Evolutionary conservation across 495 filamentous ascomycete genomes (phyloP).

Genomic region (Polyplosphaeria fusca): DNA sequence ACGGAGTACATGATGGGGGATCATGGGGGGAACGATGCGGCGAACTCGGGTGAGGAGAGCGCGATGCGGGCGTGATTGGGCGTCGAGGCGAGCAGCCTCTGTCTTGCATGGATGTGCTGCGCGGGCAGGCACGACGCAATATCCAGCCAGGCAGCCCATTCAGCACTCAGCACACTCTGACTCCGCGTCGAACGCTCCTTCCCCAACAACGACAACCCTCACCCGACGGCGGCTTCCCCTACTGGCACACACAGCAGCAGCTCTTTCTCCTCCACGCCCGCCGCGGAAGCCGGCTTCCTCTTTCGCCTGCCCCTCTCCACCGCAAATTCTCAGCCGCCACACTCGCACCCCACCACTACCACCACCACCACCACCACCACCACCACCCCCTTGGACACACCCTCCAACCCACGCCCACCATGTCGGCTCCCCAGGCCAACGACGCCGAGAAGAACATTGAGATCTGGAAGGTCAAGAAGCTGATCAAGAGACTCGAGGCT

Average conservation of each 20-base stretch:
- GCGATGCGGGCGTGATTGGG: not conserved
- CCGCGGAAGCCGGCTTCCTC: slow-evolving; percentile 19
- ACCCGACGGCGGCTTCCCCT: not conserved
- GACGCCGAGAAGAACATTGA: slow-evolving; percentile 98
- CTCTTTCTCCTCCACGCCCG: not conserved
- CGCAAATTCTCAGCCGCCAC: slow-evolving; percentile 24
- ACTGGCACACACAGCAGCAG: not conserved
- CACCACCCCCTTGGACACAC: slow-evolving; percentile 2
- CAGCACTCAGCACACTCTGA: too few relatives aligned
- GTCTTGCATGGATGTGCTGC: not conserved
- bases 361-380: too few relatives aligned
- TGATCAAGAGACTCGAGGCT: slow-evolving; percentile 78
- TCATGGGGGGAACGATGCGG: not conserved
- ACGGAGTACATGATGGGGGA: slow-evolving; percentile 4
- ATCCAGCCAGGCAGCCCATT: too few relatives aligned
- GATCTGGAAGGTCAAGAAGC: slow-evolving; percentile 93
- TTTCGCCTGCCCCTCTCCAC: slow-evolving; percentile 8
- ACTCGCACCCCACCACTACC: too few relatives aligned
- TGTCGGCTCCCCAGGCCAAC: slow-evolving; percentile 84
- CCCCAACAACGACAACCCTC: not conserved
- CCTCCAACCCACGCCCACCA: slow-evolving; percentile 54
- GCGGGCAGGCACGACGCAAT: too few relatives aligned
- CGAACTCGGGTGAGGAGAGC: not conserved
- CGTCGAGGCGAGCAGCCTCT: too few relatives aligned
- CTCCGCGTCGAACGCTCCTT: not conserved